phyloP scores from a whole-genome alignment of 768 basidiomycete species.

The Krasilnikovozyma curviuscula region DNA sequence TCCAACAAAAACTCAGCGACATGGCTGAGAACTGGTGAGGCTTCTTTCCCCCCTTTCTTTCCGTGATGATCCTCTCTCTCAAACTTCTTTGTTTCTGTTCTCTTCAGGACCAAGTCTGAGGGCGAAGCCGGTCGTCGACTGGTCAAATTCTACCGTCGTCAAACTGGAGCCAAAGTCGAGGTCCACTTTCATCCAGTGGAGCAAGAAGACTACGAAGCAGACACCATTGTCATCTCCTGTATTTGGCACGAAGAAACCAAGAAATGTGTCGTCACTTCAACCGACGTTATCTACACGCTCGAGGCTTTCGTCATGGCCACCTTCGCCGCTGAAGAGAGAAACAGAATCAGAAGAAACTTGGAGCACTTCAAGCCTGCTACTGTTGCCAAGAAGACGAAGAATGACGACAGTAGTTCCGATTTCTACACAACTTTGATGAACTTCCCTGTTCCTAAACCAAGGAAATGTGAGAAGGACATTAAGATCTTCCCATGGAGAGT shows the following conservation, averaged over 20 bases:
- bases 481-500: not conserved
- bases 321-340: not conserved
- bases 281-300: not conserved
- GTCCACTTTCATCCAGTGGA: not conserved
- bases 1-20: too few species aligned
- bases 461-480: not conserved
- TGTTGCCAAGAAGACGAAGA: too few species aligned
- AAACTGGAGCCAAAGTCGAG: not conserved
- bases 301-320: not conserved
- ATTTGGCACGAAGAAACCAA: not conserved
- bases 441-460: not conserved
- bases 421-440: not conserved
- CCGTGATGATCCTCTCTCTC: too few species aligned
- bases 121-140: conserved; percentile 1
- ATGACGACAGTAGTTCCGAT: too few species aligned
- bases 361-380: not conserved
- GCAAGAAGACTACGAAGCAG: not conserved
- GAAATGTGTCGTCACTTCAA: not conserved
- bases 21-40: too few species aligned
- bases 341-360: not conserved
- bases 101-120: too few species aligned
- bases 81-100: too few species aligned
- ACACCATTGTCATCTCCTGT: not conserved
- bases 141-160: conserved; percentile 2
- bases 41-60: too few species aligned